Evolutionary conservation across 805 yeast genomes (phyloP), one percentile per base, ranked within the genome.

Genomic region (Metschnikowia kunwiensis): DNA sequence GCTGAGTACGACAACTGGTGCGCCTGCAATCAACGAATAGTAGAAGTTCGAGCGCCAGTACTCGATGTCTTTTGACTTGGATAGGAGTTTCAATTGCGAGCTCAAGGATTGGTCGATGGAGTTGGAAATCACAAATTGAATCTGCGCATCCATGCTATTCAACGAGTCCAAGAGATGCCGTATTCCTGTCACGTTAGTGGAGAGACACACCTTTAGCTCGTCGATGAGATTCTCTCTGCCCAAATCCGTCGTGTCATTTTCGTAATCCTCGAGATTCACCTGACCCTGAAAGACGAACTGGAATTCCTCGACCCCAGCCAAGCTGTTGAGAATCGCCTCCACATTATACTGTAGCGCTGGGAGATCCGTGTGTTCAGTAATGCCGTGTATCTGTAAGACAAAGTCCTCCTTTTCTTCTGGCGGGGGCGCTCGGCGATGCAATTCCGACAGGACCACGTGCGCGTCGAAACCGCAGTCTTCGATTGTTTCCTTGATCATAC

Each of bases 41-140:
- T 75, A 42, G 40, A 84, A 75, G 40, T 70, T 79, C 7, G 57
- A 44, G 40, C 70, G 73, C 95, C 96, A 93, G 51, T 72, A 77
- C 33, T 66, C 61, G 29, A 86, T 80, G 44, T 91, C 97, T 47
- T 80, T 77, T 7, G 74, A 68, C 47, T 85, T 78, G 1, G 86
- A 70, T 19, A 93, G 65, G 1, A 84, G 57, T 25, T 75, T 78
- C 26, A 91, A 54, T 58, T 93, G 97, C 4, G 83, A 68, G 3
- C 77, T 58, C 15, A 66, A 54, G 8, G 70, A 55, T 45, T 76
- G 77, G 54, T 82, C 86, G 4, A 80, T 54, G 9, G 72, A 63
- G 44, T 67, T 67, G 38, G 60, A 43, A 12, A 74, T 33, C 52
- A 60, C 21, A 7, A 83, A 86, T 24, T 72, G 74, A 40, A 79